Conservation (phyloP, 2,329 filamentous ascomycete species). For the Leptographium procerum region DNA sequence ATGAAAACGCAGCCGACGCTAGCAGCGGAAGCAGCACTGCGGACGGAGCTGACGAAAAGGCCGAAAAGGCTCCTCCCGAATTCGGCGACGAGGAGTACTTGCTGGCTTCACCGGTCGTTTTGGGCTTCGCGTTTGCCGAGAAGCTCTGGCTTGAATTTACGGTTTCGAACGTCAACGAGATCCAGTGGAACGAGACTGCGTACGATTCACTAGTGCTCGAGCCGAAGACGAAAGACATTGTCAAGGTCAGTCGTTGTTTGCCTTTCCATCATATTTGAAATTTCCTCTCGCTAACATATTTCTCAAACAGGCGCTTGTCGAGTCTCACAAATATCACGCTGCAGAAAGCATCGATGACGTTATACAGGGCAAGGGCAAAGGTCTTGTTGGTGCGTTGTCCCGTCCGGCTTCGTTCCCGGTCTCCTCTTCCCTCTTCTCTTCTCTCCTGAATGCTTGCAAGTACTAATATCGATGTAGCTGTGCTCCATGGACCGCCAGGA, state of each 20-base stretch:
- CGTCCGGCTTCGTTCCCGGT: too few species aligned
- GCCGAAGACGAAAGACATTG: conserved; percentile 49
- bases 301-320: conserved; percentile 52
- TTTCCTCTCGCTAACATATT: neutral
- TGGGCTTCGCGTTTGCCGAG: conserved; percentile 79
- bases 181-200: conserved; percentile 73
- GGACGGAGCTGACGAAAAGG: neutral
- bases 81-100: conserved; percentile 78
- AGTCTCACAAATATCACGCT: conserved; percentile 72
- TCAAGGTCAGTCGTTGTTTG: conserved; percentile 35
- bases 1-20: neutral
- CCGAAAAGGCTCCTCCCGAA: conserved; percentile 29
- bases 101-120: conserved; percentile 70
- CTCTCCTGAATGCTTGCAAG: neutral
- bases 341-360: conserved; percentile 75
- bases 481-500: conserved; percentile 62
- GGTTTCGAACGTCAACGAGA: conserved; percentile 67
- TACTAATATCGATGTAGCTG: conserved; percentile 25
- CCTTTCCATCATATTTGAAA: neutral
- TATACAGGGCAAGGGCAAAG: conserved; percentile 75
- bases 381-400: conserved; percentile 58
- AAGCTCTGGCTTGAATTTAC: conserved; percentile 87
- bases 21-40: neutral
- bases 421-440: neutral
- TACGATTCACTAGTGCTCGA: conserved; percentile 72